These are phyloP conservation scores for Cryptococcus amylolentus DNA, from an alignment of 1,284 basidiomycete genomes.

Conservation along the genomic window DNA sequence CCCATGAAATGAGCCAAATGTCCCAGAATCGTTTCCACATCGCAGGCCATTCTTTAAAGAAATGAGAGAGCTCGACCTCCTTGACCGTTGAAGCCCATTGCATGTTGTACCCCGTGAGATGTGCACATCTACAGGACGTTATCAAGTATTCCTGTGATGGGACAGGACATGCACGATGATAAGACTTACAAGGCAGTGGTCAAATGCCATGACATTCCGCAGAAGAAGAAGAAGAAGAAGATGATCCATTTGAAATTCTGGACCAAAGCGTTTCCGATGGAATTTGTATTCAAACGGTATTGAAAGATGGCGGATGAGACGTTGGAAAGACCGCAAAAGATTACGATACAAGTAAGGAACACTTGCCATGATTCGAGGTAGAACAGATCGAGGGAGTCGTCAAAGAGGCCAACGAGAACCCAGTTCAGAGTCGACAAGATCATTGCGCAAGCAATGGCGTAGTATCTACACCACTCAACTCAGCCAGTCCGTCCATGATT, in stretches of 20 bases:
- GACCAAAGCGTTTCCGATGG: constrained; percentile 59
- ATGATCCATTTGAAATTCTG: constrained; percentile 62
- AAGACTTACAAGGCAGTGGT: constrained; percentile 70
- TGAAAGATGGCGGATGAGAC: constrained; percentile 66
- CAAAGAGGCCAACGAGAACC: constrained; percentile 61
- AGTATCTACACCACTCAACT: constrained; percentile 55
- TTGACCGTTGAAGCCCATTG: constrained; percentile 64
- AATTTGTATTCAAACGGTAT: constrained; percentile 66
- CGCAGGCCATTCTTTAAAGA: constrained; percentile 79
- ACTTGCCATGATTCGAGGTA: constrained; percentile 38
- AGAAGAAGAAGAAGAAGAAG: constrained; percentile 76
- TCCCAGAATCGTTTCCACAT: constrained; percentile 70
- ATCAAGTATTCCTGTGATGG: constrained; percentile 52
- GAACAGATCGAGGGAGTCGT: constrained; percentile 13
- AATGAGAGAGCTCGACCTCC: constrained; percentile 76
- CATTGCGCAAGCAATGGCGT: constrained; percentile 68
- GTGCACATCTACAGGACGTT: not conserved
- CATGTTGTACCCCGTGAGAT: constrained; percentile 45
- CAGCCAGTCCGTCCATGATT: too few relatives aligned
- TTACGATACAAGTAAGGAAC: constrained; percentile 63
- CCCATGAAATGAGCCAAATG: constrained; percentile 37
- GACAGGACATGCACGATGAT: constrained; percentile 77
- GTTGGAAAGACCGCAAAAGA: constrained; percentile 71
- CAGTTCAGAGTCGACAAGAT: constrained; percentile 67
- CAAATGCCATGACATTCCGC: constrained; percentile 70